phyloP scores from a whole-genome alignment of 768 basidiomycete genomes.

The Boletus patriciae region DNA sequence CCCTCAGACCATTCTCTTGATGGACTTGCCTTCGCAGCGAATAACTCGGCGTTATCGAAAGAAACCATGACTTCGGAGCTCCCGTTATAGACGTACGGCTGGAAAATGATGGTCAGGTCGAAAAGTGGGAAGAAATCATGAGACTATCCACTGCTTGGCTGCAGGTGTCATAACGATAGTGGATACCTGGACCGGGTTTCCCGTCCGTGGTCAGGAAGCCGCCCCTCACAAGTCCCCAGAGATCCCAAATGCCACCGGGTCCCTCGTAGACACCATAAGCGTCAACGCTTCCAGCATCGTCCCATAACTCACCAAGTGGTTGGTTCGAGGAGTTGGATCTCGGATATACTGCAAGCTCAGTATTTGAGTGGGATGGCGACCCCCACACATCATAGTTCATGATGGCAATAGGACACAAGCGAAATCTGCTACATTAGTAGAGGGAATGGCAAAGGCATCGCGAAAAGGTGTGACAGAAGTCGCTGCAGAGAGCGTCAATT shows the following conservation, averaged over 20 bases:
- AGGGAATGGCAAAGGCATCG: conserved; percentile 55
- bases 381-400: conserved; percentile 69
- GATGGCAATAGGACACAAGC: conserved; percentile 60
- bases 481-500: conserved; percentile 69
- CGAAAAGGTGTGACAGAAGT: conserved; percentile 63
- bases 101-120: background rate
- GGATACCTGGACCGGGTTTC: conserved; percentile 42
- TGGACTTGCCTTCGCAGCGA: conserved; percentile 56
- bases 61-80: conserved; percentile 55
- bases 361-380: conserved; percentile 56
- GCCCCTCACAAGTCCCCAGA: conserved; percentile 56
- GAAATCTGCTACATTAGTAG: conserved; percentile 68
- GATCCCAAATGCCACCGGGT: conserved; percentile 54
- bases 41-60: conserved; percentile 60
- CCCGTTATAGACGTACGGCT: conserved; percentile 65
- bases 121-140: background rate
- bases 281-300: conserved; percentile 66
- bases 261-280: conserved; percentile 51
- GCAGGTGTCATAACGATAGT: conserved; percentile 59
- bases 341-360: too few species aligned
- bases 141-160: conserved; percentile 58
- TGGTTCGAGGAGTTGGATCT: conserved; percentile 68
- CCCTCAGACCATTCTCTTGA: conserved; percentile 51
- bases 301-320: too few species aligned
- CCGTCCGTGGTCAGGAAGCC: conserved; percentile 47